Base-by-base conservation (phyloP, 768 basidiomycete genomes). In the Daedaleopsis sinensis region DNA sequence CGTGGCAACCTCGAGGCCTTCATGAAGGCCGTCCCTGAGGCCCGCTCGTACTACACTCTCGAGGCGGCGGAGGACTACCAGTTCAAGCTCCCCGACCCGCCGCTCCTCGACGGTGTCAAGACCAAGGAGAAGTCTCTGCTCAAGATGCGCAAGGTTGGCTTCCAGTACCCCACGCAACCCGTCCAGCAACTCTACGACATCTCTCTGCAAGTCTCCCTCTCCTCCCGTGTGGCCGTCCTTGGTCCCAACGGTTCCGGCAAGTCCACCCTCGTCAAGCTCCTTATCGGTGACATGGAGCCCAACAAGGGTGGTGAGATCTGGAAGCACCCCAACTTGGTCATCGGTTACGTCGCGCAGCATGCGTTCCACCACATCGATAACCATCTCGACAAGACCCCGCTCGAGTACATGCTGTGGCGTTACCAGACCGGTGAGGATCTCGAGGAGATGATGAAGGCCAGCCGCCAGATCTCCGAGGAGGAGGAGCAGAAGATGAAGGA, bases 291-390 rank as follows among this genome's bases (percentile, higher is more conserved):
- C 76, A 91, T 92, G 84, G 96, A 98, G 78, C 83, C 91, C 65
- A 97, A 97, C 87, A 90, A 88, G 80, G 93, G 93, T 65, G 96
- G 96, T 83, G 93, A 95, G 79, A 89, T 91, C 79, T 98, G 96
- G 96, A 98, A 96, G 82, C 96, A 98, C 81, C 96, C 96, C 64
- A 98, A 98, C 85, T 84, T 98, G 86, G 96, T 98, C 80, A 96
- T 98, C 65, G 96, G 96, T 72, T 98, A 98, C 80, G 96, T 98
- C 67, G 96, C 96, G 44, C 96, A 98, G 79, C 96, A 98, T 78
- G 96, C 96, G 63, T 98, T 98, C 95, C 96, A 98, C 83, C 96
- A 98, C 77, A 98, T 98, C 73, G 96, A 98, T 76, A 80, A 94
- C 77, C 96, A 98, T 74, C 92, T 98, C 73, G 96, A 98, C 85